Percentiles rank a stretch among this genome's conserved stretches.
These are phyloP conservation scores for Orbilia blumenaviensis DNA, from an alignment of 2,329 filamentous ascomycete genomes.

Conservation along the genomic window DNA sequence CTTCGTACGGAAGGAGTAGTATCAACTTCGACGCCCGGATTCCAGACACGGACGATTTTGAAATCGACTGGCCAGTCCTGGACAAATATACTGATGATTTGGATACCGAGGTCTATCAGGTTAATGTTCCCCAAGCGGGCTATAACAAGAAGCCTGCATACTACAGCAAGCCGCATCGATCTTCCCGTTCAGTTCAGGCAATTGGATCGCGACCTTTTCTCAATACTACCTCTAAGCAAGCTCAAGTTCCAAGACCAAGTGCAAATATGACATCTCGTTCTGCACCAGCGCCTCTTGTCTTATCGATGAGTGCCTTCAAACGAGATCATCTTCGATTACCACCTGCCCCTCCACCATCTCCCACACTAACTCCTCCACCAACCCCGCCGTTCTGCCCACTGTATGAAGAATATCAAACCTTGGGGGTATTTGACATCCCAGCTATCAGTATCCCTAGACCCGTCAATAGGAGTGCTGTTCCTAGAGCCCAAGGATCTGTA, in stretches of 20 bases:
- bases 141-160: slow-evolving; percentile 33
- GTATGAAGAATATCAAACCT: slow-evolving; percentile 48
- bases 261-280: slow-evolving; percentile 29
- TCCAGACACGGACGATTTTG: slow-evolving; percentile 46
- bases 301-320: slow-evolving; percentile 50
- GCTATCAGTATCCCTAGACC: slow-evolving; percentile 21
- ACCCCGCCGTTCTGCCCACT: slow-evolving; percentile 39
- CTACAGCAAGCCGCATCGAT: slow-evolving; percentile 20
- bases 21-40: slow-evolving; percentile 4
- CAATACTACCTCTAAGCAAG: slow-evolving; percentile 36
- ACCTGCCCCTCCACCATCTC: slow-evolving; percentile 47
- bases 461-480: neutral
- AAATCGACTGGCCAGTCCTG: slow-evolving; percentile 49
- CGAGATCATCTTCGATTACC: slow-evolving; percentile 26
- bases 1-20: slow-evolving; percentile 16
- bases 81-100: slow-evolving; percentile 39
- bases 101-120: slow-evolving; percentile 26
- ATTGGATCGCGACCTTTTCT: slow-evolving; percentile 27
- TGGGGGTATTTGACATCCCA: slow-evolving; percentile 38
- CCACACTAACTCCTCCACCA: slow-evolving; percentile 38
- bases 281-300: slow-evolving; percentile 31
- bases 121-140: neutral
- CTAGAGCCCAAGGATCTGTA: slow-evolving; percentile 4
- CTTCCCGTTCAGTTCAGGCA: neutral
- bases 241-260: neutral